These are phyloP conservation scores for Lipomyces anomalus DNA, from an alignment of 805 yeast species.

Conservation along the genomic window DNA sequence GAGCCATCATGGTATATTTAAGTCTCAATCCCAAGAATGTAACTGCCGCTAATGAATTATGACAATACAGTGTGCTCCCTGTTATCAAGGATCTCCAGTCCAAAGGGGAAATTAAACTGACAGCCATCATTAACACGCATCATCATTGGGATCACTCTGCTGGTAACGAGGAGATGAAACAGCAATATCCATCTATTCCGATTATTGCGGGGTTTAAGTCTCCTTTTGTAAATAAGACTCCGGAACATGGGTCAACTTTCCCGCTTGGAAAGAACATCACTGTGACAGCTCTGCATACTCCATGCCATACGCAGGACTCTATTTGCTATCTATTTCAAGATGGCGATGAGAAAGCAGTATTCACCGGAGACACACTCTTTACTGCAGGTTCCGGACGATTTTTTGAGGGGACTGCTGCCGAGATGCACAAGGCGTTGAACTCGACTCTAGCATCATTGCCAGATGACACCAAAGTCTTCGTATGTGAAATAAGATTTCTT, in stretches of 20 bases:
- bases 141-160: slow-evolving; percentile 93
- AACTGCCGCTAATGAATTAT: not conserved
- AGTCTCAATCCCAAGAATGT: not conserved
- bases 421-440: slow-evolving; percentile 72
- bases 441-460: slow-evolving; percentile 56
- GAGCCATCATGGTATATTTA: slow-evolving; percentile 43
- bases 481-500: slow-evolving; percentile 5
- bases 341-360: slow-evolving; percentile 66
- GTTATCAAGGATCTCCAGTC: slow-evolving; percentile 37
- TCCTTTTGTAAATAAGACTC: slow-evolving; percentile 65
- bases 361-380: slow-evolving; percentile 94
- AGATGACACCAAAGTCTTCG: slow-evolving; percentile 60
- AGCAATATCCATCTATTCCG: slow-evolving; percentile 45
- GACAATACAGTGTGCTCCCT: slow-evolving; percentile 38
- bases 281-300: slow-evolving; percentile 83
- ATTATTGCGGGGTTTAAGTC: slow-evolving; percentile 81
- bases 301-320: slow-evolving; percentile 97
- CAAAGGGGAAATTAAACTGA: slow-evolving; percentile 43
- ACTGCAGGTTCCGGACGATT: slow-evolving; percentile 95
- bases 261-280: slow-evolving; percentile 59
- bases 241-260: slow-evolving; percentile 56
- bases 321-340: slow-evolving; percentile 80
- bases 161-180: slow-evolving; percentile 20
- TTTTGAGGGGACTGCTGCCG: slow-evolving; percentile 80
- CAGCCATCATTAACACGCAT: slow-evolving; percentile 87